phyloP scores from a whole-genome alignment of 495 filamentous ascomycete genomes.

The Penicillium dipodomyicola region DNA sequence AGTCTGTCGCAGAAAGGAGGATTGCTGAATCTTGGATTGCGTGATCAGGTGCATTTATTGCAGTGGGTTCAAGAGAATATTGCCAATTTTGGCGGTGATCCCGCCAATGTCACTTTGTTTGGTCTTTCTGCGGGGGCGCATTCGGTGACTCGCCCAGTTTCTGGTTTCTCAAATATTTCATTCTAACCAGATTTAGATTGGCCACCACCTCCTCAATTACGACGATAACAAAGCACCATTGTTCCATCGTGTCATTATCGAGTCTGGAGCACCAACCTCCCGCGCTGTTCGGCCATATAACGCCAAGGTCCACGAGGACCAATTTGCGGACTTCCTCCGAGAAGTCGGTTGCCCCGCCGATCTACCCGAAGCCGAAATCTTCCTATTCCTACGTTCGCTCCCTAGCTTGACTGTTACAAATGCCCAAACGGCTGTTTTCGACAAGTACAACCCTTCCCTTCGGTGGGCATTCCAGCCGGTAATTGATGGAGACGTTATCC shows the following conservation, averaged over 20 bases:
- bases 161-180: not conserved
- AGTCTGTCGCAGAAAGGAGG: constrained; percentile 50
- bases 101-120: constrained; percentile 61
- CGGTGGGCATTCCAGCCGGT: constrained; percentile 69
- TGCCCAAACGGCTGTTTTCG: constrained; percentile 53
- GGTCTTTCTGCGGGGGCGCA: constrained; percentile 63
- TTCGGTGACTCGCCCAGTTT: constrained; percentile 39
- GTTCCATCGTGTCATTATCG: constrained; percentile 62
- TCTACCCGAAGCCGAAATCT: constrained; percentile 43
- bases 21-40: constrained; percentile 59
- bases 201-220: constrained; percentile 61
- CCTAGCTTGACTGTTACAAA: constrained; percentile 43
- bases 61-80: constrained; percentile 63
- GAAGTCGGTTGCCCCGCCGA: constrained; percentile 38
- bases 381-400: constrained; percentile 50
- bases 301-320: constrained; percentile 55
- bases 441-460: constrained; percentile 51
- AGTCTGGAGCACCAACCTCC: constrained; percentile 62
- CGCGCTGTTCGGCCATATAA: constrained; percentile 56
- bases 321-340: constrained; percentile 57
- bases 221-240: constrained; percentile 32
- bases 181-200: constrained; percentile 45
- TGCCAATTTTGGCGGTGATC: constrained; percentile 57
- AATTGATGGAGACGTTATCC: constrained; percentile 57
- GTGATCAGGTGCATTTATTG: constrained; percentile 58